Conservation (phyloP, 805 yeast genomes). For the Metschnikowia baotianmanensis region DNA sequence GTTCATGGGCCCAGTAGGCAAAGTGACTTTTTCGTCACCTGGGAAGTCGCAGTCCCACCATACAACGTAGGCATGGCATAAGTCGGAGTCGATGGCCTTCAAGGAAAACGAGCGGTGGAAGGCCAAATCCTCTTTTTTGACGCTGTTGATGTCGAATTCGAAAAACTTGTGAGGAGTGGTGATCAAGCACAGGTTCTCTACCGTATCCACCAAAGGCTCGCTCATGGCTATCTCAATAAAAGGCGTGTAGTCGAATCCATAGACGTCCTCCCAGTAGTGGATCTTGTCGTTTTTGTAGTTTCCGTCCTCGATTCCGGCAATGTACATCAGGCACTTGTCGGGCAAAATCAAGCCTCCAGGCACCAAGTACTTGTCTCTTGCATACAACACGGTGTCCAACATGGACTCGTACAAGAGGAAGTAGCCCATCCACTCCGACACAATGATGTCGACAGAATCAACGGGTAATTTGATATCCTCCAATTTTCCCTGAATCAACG, state of each 20-base stretch:
- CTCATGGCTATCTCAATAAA: constrained; percentile 81
- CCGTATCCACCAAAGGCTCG: constrained; percentile 96
- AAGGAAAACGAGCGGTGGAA: constrained; percentile 70
- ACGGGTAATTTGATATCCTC: constrained; percentile 90
- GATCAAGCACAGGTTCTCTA: constrained; percentile 67
- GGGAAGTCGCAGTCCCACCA: constrained; percentile 97
- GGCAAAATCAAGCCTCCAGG: constrained; percentile 92
- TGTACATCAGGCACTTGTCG: constrained; percentile 83
- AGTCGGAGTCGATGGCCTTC: constrained; percentile 73
- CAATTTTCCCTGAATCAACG: constrained; percentile 85
- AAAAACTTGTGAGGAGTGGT: constrained; percentile 72
- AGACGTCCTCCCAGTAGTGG: constrained; percentile 93
- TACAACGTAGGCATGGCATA: constrained; percentile 82
- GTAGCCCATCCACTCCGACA: constrained; percentile 99
- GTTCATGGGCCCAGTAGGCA: constrained; percentile 93
- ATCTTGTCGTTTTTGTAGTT: constrained; percentile 89
- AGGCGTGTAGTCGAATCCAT: constrained; percentile 94
- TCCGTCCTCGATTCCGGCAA: constrained; percentile 92
- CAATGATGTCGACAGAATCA: constrained; percentile 87
- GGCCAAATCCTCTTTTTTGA: constrained; percentile 75
- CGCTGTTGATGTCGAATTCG: constrained; percentile 88
- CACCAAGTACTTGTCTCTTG: constrained; percentile 84
- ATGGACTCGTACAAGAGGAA: constrained; percentile 93
- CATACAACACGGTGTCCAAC: constrained; percentile 93
- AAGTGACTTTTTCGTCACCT: constrained; percentile 59